phyloP scores from a whole-genome alignment of 2,329 filamentous ascomycete species.

The Alternaria angustiovoidea region DNA sequence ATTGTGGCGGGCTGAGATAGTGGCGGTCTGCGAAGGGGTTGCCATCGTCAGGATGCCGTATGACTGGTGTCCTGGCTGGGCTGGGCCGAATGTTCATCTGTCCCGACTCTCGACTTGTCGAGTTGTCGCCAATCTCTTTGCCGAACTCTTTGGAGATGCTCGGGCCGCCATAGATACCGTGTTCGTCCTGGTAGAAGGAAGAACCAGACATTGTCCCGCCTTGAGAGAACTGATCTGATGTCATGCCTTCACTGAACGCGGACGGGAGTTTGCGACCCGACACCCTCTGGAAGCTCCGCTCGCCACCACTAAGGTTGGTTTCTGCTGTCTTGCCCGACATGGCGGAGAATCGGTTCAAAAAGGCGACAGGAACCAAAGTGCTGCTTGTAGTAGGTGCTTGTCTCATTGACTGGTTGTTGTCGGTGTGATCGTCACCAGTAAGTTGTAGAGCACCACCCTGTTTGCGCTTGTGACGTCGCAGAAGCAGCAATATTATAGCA shows the following conservation, averaged over 20 bases:
- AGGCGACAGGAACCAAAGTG: conserved; percentile 49
- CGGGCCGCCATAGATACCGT: conserved; percentile 51
- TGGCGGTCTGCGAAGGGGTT: conserved; percentile 33
- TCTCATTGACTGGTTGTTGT: conserved; percentile 49
- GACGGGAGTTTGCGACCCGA: conserved; percentile 60
- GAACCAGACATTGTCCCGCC: conserved; percentile 47
- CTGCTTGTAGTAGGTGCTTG: conserved; percentile 49
- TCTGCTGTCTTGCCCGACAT: conserved; percentile 48
- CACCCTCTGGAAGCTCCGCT: conserved; percentile 57
- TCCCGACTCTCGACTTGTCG: conserved; percentile 31
- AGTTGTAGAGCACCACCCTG: conserved; percentile 42
- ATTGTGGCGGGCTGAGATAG: conserved; percentile 51
- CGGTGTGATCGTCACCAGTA: conserved; percentile 35
- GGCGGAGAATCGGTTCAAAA: conserved; percentile 51
- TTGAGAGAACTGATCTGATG: conserved; percentile 47
- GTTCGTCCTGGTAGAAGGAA: conserved; percentile 57
- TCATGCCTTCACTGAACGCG: conserved; percentile 59
- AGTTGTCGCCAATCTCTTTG: conserved; percentile 40
- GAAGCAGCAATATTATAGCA: conserved; percentile 60
- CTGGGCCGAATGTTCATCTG: conserved; percentile 56
- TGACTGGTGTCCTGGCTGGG: conserved; percentile 70
- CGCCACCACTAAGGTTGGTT: conserved; percentile 46
- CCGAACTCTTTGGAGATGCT: conserved; percentile 30
- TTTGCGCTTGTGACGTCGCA: conserved; percentile 60
- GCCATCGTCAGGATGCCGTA: conserved; percentile 55